Conservation (phyloP, 441 rosid genomes). For the Lepidium campestre region DNA sequence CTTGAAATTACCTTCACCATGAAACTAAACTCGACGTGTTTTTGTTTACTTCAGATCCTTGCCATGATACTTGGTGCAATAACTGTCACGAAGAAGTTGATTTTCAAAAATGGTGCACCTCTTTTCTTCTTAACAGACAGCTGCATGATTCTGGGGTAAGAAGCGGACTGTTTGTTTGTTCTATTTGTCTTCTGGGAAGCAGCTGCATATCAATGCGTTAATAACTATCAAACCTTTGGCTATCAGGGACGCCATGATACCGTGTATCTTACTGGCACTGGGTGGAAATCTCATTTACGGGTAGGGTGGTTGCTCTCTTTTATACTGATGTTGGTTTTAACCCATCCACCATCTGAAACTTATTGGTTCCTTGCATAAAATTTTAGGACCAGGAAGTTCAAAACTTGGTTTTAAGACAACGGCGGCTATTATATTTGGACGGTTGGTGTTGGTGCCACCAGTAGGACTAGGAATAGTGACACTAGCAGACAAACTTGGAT, state of each 20-base stretch:
- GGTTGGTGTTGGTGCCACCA: conserved; percentile 83
- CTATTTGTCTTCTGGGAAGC: background rate
- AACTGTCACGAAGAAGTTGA: conserved; percentile 69
- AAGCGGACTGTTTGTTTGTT: conserved; percentile 18
- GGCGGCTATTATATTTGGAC: conserved; percentile 67
- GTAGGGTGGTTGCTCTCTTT: conserved; percentile 35
- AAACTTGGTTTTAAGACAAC: conserved; percentile 87
- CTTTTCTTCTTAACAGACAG: conserved; percentile 96
- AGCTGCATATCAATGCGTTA: background rate
- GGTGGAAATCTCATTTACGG: conserved; percentile 99
- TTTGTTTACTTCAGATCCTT: conserved; percentile 58
- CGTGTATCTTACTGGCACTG: conserved; percentile 87
- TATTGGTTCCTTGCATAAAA: conserved; percentile 1
- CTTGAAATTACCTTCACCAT: background rate
- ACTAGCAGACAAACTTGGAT: conserved; percentile 91
- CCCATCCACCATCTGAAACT: background rate
- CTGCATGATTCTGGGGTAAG: conserved; percentile 97
- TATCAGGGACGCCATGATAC: conserved; percentile 95
- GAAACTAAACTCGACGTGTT: conserved; percentile 9
- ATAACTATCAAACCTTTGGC: conserved; percentile 15
- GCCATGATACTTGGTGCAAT: conserved; percentile 80
- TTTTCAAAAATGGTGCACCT: conserved; percentile 80
- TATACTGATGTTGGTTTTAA: background rate
- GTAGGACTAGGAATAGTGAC: conserved; percentile 82
- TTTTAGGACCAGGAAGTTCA: conserved; percentile 92